These are phyloP conservation scores for Xenoacremonium recifei DNA, from an alignment of 2,329 filamentous ascomycete genomes.

Conservation along the genomic window DNA sequence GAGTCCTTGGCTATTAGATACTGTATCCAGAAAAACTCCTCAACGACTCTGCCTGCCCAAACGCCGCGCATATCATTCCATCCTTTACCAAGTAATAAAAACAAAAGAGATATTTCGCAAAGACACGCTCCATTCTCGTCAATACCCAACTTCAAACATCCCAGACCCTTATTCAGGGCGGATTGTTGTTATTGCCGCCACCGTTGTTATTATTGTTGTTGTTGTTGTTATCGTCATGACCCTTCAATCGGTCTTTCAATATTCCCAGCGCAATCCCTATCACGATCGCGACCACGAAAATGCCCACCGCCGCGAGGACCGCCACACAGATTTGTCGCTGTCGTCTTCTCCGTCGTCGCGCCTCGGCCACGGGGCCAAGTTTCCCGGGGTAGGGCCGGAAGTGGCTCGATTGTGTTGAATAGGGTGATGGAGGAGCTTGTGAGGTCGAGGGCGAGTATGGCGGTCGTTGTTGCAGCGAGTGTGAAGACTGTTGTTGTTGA, in stretches of 20 bases:
- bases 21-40: no score
- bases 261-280: slow-evolving; percentile 26
- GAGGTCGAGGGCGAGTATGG: slow-evolving; percentile 7
- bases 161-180: no score
- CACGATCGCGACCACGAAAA: slow-evolving; percentile 25
- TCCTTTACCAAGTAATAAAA: no score
- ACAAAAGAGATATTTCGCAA: no score
- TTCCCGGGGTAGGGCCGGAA: slow-evolving; percentile 16
- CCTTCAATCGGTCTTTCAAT: slow-evolving; percentile 19
- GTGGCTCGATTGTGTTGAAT: slow-evolving; percentile 2
- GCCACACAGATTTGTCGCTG: slow-evolving; percentile 22
- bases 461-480: no score
- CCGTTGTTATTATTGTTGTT: no score
- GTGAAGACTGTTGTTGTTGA: not conserved
- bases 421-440: slow-evolving; percentile 13
- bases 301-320: slow-evolving; percentile 14
- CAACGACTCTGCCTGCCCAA: no score
- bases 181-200: no score
- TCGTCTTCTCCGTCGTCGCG: slow-evolving; percentile 18
- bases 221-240: slow-evolving; percentile 6
- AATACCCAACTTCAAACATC: no score
- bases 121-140: not conserved
- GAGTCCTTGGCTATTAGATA: no score
- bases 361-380: slow-evolving; percentile 20
- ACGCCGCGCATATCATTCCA: no score